Base-by-base conservation (phyloP, 176 grass and related monocot species). In the Aegilops tauschii region DNA sequence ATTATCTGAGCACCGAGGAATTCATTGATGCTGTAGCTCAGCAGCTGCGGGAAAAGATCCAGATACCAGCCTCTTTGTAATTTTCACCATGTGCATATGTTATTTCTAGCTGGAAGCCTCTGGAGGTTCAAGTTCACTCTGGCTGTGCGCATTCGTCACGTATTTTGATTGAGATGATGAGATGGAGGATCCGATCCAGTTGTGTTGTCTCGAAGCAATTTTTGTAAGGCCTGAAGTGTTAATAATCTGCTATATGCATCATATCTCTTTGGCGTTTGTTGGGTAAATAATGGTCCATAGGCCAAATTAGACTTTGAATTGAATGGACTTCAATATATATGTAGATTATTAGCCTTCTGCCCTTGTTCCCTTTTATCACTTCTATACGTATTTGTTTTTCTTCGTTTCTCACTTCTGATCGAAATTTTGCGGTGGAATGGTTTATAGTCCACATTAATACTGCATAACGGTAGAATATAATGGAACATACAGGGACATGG, bases 11-110 rank as follows among this genome's bases (percentile, higher is more conserved):
- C 82, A 98, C 95, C 0, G 93, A 98, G 44, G 93, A 98, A 76
- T 98, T 95, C 74, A 90, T 98, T 31, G 89, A 98, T n/a, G 89
- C 95, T 65, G 93, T 95, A 8, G 85, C 91, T 30, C 89, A 90
- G 28, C 86, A 85, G 49, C 83, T 95, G 61, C 82, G 27, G 30
- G 93, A 82, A 40, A 98, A 95, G 83, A 84, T 89, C 65, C 69
- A 89, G 44, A 50, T 54, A 6, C 87, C 89, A 80, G 73, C 87
- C 25, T 89, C 58, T 1, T 52, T 65, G 73, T 85, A 84, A 65
- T 79, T 69, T 69, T n/a, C 21, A 12, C 42, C 61, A 20, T 68
- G 27, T 47, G 69, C 69, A 30, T 35, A 61, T 30, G 54, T 14
- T 44, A 77, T 89, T n/a, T n/a, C 36, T 49, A 65, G 62, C 40